Evolutionary conservation across 1,284 basidiomycete species (phyloP).

Genomic region (Schizophyllum commune): DNA sequence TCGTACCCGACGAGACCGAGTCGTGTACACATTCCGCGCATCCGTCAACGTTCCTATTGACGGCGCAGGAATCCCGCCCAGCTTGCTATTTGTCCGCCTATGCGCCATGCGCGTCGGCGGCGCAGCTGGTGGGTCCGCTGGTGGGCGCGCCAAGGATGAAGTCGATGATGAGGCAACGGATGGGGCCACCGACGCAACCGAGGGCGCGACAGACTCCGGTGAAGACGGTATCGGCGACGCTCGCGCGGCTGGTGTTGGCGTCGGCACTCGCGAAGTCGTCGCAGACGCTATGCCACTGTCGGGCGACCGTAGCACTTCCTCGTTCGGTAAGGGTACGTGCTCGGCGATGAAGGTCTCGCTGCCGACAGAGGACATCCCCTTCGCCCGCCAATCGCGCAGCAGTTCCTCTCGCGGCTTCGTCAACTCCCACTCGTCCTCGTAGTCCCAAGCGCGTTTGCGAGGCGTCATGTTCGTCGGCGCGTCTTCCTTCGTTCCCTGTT

Average conservation of each 20-base stretch:
- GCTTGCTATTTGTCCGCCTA: conserved; percentile 7
- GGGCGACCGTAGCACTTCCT: conserved; percentile 14
- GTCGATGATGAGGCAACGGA: conserved; percentile 31
- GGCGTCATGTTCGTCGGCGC: conserved; percentile 62
- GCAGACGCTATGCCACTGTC: conserved; percentile 13
- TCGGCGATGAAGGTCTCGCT: conserved; percentile 29
- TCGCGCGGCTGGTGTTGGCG: conserved; percentile 6
- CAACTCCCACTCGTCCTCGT: conserved; percentile 60
- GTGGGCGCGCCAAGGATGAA: conserved; percentile 23
- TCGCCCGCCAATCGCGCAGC: conserved; percentile 40
- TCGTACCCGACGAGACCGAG: conserved; percentile 6
- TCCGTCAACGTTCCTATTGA: conserved; percentile 22
- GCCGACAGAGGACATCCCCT: conserved; percentile 20
- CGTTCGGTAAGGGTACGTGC: conserved; percentile 23
- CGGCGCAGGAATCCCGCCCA: conserved; percentile 14
- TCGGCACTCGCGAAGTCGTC: conserved; percentile 18
- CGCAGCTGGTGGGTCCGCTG: conserved; percentile 14
- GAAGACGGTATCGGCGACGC: not conserved
- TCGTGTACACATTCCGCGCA: conserved; percentile 29
- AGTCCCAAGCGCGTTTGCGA: conserved; percentile 61
- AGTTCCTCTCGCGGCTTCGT: conserved; percentile 54
- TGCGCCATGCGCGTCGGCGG: not conserved
- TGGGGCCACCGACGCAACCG: conserved; percentile 11
- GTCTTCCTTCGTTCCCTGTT: conserved; percentile 56
- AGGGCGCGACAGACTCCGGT: not conserved